Evolutionary conservation across 2,329 filamentous ascomycete genomes (phyloP).

Genomic region (Diaporthe caulivora): DNA sequence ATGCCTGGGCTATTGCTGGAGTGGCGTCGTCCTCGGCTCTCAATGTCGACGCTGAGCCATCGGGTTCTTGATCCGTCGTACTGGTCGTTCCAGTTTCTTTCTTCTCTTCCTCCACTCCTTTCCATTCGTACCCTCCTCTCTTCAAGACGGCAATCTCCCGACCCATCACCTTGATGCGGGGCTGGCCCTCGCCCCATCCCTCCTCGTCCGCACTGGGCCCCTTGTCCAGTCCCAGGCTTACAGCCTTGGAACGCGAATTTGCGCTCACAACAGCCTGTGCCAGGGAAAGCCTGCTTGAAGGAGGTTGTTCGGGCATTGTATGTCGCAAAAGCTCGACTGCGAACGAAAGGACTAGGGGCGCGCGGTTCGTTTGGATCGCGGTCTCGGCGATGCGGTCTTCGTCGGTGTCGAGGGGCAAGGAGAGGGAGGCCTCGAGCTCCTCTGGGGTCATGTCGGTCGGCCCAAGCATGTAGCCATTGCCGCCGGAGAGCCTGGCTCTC

Average conservation of each 20-base stretch:
- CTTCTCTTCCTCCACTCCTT: conserved; percentile 52
- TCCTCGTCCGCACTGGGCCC: conserved; percentile 75
- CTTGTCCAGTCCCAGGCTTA: conserved; percentile 78
- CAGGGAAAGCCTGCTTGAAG: conserved; percentile 85
- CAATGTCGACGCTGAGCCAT: conserved; percentile 39
- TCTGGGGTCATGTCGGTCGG: conserved; percentile 59
- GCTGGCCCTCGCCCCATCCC: conserved; percentile 81
- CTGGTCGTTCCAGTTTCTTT: not conserved
- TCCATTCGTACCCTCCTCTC: conserved; percentile 79
- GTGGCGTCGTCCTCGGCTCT: conserved; percentile 41
- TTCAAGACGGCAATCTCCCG: conserved; percentile 82
- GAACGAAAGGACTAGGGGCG: conserved; percentile 86
- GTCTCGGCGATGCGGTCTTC: conserved; percentile 71
- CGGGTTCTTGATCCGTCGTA: conserved; percentile 32
- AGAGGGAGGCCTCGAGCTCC: conserved; percentile 73
- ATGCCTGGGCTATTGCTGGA: conserved; percentile 38
- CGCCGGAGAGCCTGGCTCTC: conserved; percentile 46
- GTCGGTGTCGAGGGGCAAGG: conserved; percentile 67
- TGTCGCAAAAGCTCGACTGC: conserved; percentile 79
- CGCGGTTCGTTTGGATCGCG: conserved; percentile 79
- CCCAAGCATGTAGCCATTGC: conserved; percentile 46
- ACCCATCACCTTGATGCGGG: conserved; percentile 78
- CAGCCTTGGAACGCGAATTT: conserved; percentile 82
- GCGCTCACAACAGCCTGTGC: conserved; percentile 87
- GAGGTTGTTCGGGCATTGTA: conserved; percentile 88